Evolutionary conservation across 805 yeast genomes (phyloP).

Genomic region (Limtongia smithiae): DNA sequence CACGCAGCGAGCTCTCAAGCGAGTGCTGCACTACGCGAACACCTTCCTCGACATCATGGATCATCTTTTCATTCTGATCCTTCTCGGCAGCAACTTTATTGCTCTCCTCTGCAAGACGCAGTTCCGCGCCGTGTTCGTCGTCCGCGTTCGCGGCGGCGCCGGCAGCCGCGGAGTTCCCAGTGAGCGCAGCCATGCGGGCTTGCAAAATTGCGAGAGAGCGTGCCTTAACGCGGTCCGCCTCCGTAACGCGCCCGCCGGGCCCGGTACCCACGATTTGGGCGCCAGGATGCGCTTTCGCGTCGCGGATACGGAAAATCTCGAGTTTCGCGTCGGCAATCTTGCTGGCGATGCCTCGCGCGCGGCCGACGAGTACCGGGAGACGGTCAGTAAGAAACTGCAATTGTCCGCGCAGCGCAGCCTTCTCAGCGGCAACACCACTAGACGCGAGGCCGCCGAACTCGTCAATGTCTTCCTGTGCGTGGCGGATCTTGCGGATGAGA

Average conservation of each 20-base stretch:
- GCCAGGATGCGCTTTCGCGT: constrained; percentile 63
- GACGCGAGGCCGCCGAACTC: constrained; percentile 30
- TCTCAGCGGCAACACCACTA: constrained; percentile 42
- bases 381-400: constrained; percentile 63
- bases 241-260: constrained; percentile 81
- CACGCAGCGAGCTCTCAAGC: constrained; percentile 44
- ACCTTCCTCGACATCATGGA: constrained; percentile 68
- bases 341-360: constrained; percentile 60
- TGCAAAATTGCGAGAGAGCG: constrained; percentile 72
- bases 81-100: constrained; percentile 52
- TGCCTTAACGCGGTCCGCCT: constrained; percentile 74
- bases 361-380: constrained; percentile 66
- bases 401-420: constrained; percentile 51
- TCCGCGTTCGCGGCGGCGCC: constrained; percentile 41
- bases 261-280: constrained; percentile 73
- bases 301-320: constrained; percentile 54
- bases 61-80: constrained; percentile 53
- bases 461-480: constrained; percentile 42
- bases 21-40: constrained; percentile 61
- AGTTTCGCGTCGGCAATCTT: constrained; percentile 65
- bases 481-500: constrained; percentile 57
- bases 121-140: constrained; percentile 47
- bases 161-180: constrained; percentile 61
- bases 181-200: constrained; percentile 88
- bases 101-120: constrained; percentile 48